Percentiles rank a stretch among this genome's conserved stretches.
These are phyloP conservation scores for Hypoxylon subgilvum DNA, from an alignment of 495 filamentous ascomycete genomes.

Conservation along the genomic window DNA sequence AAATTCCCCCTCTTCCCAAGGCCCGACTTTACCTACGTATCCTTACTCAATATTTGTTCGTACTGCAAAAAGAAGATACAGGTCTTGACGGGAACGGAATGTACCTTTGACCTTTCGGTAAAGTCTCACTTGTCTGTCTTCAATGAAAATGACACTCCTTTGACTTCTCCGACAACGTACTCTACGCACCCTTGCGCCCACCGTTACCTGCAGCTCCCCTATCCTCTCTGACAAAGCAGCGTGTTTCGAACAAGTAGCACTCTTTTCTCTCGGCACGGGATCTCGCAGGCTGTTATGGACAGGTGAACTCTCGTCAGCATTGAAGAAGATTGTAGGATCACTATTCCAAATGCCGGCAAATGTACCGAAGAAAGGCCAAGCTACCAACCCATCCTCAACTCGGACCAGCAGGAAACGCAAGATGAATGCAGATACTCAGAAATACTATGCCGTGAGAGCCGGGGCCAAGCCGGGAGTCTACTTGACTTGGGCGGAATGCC, in stretches of 20 bases:
- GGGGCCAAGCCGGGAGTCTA: constrained; percentile 88
- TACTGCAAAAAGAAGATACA: constrained; percentile 23
- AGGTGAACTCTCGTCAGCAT: constrained; percentile 11
- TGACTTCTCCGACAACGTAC: constrained; percentile 34
- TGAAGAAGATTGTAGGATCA: constrained; percentile 9
- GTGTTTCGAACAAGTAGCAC: constrained; percentile 38
- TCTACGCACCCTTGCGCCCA: constrained; percentile 25
- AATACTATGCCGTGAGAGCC: constrained; percentile 86
- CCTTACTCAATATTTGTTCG: constrained; percentile 15
- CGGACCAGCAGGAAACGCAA: constrained; percentile 51
- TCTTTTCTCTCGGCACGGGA: constrained; percentile 10
- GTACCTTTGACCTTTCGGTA: constrained; percentile 35
- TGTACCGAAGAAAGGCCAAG: constrained; percentile 21
- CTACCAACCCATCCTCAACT: constrained; percentile 13
- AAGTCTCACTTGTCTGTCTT: constrained; percentile 24
- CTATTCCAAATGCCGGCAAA: constrained; percentile 35
- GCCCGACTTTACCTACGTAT: too few species aligned
- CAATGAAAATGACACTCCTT: constrained; percentile 42
- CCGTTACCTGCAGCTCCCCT: constrained; percentile 7
- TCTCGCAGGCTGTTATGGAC: constrained; percentile 36
- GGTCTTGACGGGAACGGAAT: constrained; percentile 39
- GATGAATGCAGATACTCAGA: constrained; percentile 54
- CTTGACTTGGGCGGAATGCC: constrained; percentile 78
- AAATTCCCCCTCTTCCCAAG: constrained; percentile 14
- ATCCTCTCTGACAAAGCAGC: constrained; percentile 35